Base-by-base conservation (phyloP, 1,139 yeast genomes). In the Scheffersomyces titani region DNA sequence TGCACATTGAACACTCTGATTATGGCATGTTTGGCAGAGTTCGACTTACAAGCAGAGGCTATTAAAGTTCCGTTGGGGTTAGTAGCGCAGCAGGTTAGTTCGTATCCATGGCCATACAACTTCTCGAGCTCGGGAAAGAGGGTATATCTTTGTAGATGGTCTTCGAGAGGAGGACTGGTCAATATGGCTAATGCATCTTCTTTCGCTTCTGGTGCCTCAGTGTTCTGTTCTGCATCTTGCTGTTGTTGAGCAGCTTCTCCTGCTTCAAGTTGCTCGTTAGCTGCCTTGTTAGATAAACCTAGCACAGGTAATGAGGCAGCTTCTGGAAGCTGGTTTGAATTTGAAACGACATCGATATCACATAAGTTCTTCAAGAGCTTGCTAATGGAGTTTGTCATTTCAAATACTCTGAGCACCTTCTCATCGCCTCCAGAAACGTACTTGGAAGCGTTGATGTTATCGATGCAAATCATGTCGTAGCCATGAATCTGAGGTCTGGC, bases 401-500 rank as follows among this genome's bases (percentile, higher is more conserved):
- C 94, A 69, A 96, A 96, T 1, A 92, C 91, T 61, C 99, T 81
- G 61, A 94, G 74, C 16, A 92, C 88, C 74, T 96, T 96, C 68
- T 96, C 99, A 70, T 96, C 99, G 51, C 98, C 99, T 18, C 94
- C 98, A 57, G 97, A 91, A 3, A 93, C 92, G 74, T 90, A 93
- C 59, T 83, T 78, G 1, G 89, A 79, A 50, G 80, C 73, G 21
- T 83, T 74, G 22, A 94, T 72, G 20, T 88, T 81, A 52, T 86
- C 86, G n/a, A 90, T 78, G 62, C 97, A 87, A 50, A 91, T 83
- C 98, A 96, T 92, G 70, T 96, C 98, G 69, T 92, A 96, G 13
- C 99, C 99, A 71, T 96, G 99, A 61, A 96, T 94, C 70, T 96
- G 99, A 0, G 99, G 99, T 64, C 99, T 83, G 1, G 97, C 92